phyloP scores from a whole-genome alignment of 2,329 filamentous ascomycete species.

The Coleophoma crateriformis region DNA sequence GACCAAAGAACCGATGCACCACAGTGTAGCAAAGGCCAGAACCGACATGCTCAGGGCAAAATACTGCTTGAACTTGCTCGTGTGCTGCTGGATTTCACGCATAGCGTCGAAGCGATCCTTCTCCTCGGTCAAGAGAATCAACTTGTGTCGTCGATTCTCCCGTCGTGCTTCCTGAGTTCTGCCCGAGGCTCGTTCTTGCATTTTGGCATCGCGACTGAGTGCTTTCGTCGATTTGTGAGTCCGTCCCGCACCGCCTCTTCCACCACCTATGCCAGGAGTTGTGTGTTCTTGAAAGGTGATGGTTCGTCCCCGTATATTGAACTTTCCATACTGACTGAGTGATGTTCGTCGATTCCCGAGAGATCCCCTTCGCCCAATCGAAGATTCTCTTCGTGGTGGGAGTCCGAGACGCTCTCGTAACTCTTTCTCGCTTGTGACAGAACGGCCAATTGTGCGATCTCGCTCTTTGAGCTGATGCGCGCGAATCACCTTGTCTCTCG shows the following conservation, averaged over 20 bases:
- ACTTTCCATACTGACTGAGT: conserved; percentile 27
- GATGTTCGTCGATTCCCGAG: conserved; percentile 16
- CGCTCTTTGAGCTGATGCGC: conserved; percentile 51
- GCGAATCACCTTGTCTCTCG: conserved; percentile 55
- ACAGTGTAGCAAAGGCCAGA: conserved; percentile 54
- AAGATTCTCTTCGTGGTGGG: conserved; percentile 19
- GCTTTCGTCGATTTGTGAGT: conserved; percentile 5
- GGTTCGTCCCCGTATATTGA: conserved; percentile 27
- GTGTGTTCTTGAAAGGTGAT: conserved; percentile 28
- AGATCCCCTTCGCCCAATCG: conserved; percentile 6
- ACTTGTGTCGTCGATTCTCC: conserved; percentile 27
- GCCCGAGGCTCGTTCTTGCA: conserved; percentile 11
- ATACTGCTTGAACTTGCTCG: conserved; percentile 55
- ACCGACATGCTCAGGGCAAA: conserved; percentile 52
- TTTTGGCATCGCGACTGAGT: conserved; percentile 19
- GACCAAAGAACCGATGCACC: conserved; percentile 59
- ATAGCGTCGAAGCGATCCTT: conserved; percentile 60
- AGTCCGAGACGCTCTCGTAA: conserved; percentile 33
- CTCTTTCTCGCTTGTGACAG: conserved; percentile 46
- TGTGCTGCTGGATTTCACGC: conserved; percentile 55
- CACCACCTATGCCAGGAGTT: conserved; percentile 10
- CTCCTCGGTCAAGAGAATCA: conserved; percentile 50
- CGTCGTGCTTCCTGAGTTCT: conserved; percentile 7
- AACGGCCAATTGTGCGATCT: conserved; percentile 45
- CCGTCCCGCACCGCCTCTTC: conserved; percentile 21